Evolutionary conservation across 305 asterid species (phyloP).

Genomic region (Coffea humblotiana): DNA sequence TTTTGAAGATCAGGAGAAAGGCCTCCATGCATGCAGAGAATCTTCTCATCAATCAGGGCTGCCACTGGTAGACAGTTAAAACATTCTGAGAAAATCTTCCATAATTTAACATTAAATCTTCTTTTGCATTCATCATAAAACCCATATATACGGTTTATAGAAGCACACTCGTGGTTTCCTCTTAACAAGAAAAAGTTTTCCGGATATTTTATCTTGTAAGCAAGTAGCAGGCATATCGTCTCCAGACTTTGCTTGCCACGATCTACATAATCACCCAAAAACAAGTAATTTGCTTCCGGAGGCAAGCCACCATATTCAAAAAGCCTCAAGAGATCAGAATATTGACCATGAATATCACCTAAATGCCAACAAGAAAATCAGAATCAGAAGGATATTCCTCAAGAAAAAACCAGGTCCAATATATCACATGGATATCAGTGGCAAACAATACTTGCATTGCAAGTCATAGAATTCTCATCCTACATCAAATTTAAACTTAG

Average conservation of each 20-base stretch:
- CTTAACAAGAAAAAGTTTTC: constrained; percentile 38
- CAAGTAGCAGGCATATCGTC: constrained; percentile 40
- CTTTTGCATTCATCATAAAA: constrained; percentile 44
- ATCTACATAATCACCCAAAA: constrained; percentile 43
- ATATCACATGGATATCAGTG: not conserved
- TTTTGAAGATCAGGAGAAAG: constrained; percentile 38
- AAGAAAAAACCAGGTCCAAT: not conserved
- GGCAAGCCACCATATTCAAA: constrained; percentile 43
- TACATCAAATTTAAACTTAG: not conserved
- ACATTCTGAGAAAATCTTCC: constrained; percentile 37
- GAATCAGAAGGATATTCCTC: not conserved
- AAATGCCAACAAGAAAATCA: constrained; percentile 12
- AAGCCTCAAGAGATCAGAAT: constrained; percentile 40
- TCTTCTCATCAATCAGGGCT: constrained; percentile 40
- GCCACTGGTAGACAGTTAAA: constrained; percentile 42
- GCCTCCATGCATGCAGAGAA: constrained; percentile 49
- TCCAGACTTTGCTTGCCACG: constrained; percentile 44
- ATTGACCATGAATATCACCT: constrained; percentile 47
- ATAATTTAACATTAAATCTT: constrained; percentile 32
- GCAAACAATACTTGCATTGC: not conserved
- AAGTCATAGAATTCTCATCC: not conserved
- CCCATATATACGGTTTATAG: constrained; percentile 40
- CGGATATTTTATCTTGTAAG: constrained; percentile 39
- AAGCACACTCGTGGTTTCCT: constrained; percentile 44
- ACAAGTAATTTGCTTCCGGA: constrained; percentile 35